phyloP scores from a whole-genome alignment of 179 eudicot species.

The Spinacia oleracea region DNA sequence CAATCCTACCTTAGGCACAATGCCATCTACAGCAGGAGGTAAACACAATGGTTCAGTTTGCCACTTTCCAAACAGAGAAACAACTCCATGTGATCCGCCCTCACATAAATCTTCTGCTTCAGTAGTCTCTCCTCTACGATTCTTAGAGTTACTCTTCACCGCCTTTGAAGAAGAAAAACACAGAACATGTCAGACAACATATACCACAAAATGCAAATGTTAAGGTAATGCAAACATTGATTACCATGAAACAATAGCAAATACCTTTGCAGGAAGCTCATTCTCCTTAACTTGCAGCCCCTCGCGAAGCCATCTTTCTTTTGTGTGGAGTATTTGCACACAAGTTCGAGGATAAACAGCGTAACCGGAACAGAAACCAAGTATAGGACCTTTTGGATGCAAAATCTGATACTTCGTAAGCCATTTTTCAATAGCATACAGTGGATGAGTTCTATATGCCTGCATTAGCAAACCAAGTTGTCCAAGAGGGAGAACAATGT shows the following conservation, averaged over 20 bases:
- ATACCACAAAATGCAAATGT: background rate
- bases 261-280: constrained; percentile 81
- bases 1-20: constrained; percentile 77
- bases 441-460: constrained; percentile 85
- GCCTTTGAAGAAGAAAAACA: constrained; percentile 39
- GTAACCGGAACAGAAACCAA: constrained; percentile 85
- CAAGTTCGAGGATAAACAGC: constrained; percentile 87
- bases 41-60: constrained; percentile 81
- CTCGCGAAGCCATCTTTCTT: constrained; percentile 86
- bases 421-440: constrained; percentile 95
- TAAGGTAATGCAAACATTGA: background rate
- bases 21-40: constrained; percentile 84
- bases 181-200: constrained; percentile 2
- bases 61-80: constrained; percentile 86
- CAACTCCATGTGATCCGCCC: constrained; percentile 45
- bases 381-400: constrained; percentile 83
- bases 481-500: background rate
- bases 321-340: constrained; percentile 80
- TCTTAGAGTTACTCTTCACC: constrained; percentile 56
- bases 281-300: constrained; percentile 75
- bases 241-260: constrained; percentile 7
- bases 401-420: constrained; percentile 80
- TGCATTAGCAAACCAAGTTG: constrained; percentile 34
- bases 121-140: constrained; percentile 42
- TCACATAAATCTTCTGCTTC: constrained; percentile 43